These are phyloP conservation scores for Cutaneotrichosporon spelunceum DNA, from an alignment of 1,284 basidiomycete species.

Conservation along the genomic window DNA sequence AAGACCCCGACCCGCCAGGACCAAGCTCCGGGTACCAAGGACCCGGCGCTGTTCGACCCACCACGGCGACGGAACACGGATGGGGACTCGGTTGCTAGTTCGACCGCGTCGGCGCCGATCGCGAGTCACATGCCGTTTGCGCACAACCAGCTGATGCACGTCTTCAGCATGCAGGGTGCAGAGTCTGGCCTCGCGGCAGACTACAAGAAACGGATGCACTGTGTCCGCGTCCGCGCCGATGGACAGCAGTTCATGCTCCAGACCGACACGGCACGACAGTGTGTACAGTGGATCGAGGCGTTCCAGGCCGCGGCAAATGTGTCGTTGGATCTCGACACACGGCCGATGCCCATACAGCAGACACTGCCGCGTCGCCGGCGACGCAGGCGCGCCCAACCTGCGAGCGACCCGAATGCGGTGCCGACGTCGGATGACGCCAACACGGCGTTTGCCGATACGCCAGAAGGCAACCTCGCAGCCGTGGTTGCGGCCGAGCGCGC, in stretches of 20 bases:
- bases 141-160: conserved; percentile 53
- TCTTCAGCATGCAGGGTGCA: conserved; percentile 83
- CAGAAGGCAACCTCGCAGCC: conserved; percentile 42
- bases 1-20: conserved; percentile 7
- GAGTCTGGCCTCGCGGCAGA: conserved; percentile 93
- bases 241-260: conserved; percentile 97
- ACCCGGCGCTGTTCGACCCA: conserved; percentile 39
- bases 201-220: conserved; percentile 89
- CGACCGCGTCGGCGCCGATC: conserved; percentile 23
- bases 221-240: conserved; percentile 87
- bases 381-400: conserved; percentile 34
- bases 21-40: conserved; percentile 26
- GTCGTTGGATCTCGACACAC: conserved; percentile 81
- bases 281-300: conserved; percentile 95
- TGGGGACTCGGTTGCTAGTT: conserved; percentile 16
- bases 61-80: conserved; percentile 1
- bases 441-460: conserved; percentile 29
- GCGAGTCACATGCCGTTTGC: conserved; percentile 47
- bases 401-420: conserved; percentile 3
- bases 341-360: conserved; percentile 78
- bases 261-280: conserved; percentile 75
- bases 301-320: conserved; percentile 93
- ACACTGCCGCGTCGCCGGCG: conserved; percentile 54
- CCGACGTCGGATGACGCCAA: conserved; percentile 20
- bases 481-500: conserved; percentile 38